These are phyloP conservation scores for Stygiomarasmius scandens DNA, from an alignment of 1,284 basidiomycete genomes.

Conservation along the genomic window DNA sequence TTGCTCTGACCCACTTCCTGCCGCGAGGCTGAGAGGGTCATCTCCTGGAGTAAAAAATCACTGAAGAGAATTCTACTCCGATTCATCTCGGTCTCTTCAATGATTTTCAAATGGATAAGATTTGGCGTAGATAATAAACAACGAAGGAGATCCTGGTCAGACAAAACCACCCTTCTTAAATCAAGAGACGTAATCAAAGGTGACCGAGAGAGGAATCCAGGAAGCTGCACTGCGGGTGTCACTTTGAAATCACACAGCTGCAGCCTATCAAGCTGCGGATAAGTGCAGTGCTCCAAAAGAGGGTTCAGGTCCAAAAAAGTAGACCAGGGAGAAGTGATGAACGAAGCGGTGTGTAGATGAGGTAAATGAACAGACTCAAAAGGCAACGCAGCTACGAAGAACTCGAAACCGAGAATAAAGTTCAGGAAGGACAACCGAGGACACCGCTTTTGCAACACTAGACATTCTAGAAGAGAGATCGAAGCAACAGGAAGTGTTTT, in stretches of 20 bases:
- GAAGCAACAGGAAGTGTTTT: constrained; percentile 36
- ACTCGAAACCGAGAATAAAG: not conserved
- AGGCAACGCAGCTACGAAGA: too few species aligned
- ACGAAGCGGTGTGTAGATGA: not conserved
- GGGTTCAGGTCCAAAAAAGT: not conserved
- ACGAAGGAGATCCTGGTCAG: not conserved
- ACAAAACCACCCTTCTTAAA: not conserved
- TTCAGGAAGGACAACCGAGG: not conserved
- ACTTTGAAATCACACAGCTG: not conserved
- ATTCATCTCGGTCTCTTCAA: not conserved
- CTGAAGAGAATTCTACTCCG: too few species aligned
- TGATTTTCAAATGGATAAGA: not conserved
- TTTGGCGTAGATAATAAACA: not conserved
- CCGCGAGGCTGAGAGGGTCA: too few species aligned
- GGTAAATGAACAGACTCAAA: too few species aligned
- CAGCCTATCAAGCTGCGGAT: not conserved
- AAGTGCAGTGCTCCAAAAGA: not conserved
- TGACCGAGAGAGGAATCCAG: not conserved
- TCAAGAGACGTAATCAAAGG: not conserved
- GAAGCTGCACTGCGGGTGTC: not conserved
- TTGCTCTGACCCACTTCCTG: too few species aligned
- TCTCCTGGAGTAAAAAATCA: too few species aligned
- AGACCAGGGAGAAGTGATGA: not conserved
- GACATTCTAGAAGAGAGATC: constrained; percentile 33
- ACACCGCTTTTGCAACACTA: constrained; percentile 18